Percentiles rank a stretch among this genome's conserved stretches.
Evolutionary conservation across 129 eudicot genomes (phyloP).

Genomic region (Flaveria sonorensis): DNA sequence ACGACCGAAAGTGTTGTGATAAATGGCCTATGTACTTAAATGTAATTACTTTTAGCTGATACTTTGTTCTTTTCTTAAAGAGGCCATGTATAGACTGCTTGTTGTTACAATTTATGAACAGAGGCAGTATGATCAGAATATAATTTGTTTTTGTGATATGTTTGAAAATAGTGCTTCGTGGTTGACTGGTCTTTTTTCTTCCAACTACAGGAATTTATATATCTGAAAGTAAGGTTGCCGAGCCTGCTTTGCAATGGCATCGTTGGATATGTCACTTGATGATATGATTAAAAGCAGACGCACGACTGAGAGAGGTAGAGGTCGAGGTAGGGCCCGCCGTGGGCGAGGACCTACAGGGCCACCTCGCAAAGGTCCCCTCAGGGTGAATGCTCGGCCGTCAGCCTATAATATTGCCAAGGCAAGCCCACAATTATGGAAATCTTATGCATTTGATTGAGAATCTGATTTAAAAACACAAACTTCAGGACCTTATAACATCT

Average conservation of each 20-base stretch:
- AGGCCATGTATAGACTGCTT: not conserved
- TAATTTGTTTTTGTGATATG: not conserved
- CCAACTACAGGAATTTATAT: conserved; percentile 29
- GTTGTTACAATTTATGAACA: not conserved
- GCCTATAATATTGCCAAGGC: conserved; percentile 88
- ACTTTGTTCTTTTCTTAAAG: not conserved
- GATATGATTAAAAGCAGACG: conserved; percentile 80
- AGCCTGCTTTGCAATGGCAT: conserved; percentile 50
- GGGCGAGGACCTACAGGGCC: conserved; percentile 69
- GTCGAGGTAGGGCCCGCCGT: conserved; percentile 66
- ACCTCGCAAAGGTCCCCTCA: conserved; percentile 65
- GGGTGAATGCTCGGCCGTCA: conserved; percentile 74
- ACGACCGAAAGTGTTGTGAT: not conserved
- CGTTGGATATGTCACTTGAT: conserved; percentile 73
- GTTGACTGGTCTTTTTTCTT: not conserved
- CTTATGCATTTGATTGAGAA: conserved; percentile 57
- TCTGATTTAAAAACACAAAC: conserved; percentile 46
- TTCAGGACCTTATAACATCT: conserved; percentile 38
- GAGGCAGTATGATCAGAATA: not conserved
- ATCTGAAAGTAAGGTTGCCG: conserved; percentile 25
- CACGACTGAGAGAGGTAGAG: conserved; percentile 63
- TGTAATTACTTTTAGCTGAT: not conserved
- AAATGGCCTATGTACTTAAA: not conserved
- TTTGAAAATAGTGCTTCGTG: not conserved
- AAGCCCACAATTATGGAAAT: conserved; percentile 82